phyloP scores from a whole-genome alignment of 441 rosid genomes.

The Hura crepitans region DNA sequence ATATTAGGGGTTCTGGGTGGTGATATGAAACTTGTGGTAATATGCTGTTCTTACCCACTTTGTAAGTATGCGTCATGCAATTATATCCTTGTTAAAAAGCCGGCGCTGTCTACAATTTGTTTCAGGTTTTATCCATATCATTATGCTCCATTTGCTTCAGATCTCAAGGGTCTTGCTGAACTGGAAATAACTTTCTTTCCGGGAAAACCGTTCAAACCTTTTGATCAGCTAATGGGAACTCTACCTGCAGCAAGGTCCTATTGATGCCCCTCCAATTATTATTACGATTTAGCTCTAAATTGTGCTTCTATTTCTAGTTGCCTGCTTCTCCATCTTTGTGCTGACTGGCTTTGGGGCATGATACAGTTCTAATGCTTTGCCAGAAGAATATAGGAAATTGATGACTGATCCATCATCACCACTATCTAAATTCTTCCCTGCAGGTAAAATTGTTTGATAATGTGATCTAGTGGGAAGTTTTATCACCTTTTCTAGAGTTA shows the following conservation, averaged over 20 bases:
- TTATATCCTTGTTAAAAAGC: too few species aligned
- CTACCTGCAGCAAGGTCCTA: conserved; percentile 88
- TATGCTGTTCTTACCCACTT: too few species aligned
- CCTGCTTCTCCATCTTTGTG: conserved; percentile 6
- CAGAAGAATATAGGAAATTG: conserved; percentile 64
- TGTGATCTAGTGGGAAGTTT: conserved; percentile 15
- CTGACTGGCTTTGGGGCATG: conserved; percentile 21
- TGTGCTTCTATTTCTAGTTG: neutral
- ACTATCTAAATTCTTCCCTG: conserved; percentile 64
- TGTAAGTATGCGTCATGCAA: too few species aligned
- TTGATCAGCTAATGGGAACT: conserved; percentile 98
- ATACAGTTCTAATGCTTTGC: conserved; percentile 81
- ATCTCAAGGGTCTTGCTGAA: conserved; percentile 68
- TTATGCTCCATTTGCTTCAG: conserved; percentile 99
- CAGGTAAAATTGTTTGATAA: conserved; percentile 44
- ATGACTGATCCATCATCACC: conserved; percentile 88
- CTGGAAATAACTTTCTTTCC: conserved; percentile 81
- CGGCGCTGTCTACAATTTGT: conserved; percentile 17
- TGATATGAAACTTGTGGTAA: too few species aligned
- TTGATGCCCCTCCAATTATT: neutral
- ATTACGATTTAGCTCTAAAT: neutral
- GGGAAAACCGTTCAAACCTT: conserved; percentile 94
- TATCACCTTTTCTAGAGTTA: conserved; percentile 16
- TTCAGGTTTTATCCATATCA: conserved; percentile 97
- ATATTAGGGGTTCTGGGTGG: too few species aligned